These are phyloP conservation scores for Coccomyxa subellipsoidea DNA, from an alignment of 163 green algal species.

Conservation along the genomic window DNA sequence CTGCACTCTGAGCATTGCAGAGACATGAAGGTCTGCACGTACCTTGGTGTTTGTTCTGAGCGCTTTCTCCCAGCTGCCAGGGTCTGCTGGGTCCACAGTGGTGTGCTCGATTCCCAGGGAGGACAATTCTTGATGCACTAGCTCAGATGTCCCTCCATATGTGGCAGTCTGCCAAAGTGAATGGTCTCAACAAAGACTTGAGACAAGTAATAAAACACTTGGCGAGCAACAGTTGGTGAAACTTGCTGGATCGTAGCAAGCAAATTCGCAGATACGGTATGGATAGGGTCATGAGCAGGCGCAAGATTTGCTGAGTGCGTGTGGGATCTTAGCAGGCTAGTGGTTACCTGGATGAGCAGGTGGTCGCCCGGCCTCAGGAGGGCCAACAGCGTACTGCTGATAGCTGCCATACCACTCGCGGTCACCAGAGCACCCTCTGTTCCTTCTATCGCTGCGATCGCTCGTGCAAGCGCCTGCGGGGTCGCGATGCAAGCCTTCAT, in stretches of 20 bases:
- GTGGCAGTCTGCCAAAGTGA: conserved; percentile 8
- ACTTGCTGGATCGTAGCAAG: too few species aligned
- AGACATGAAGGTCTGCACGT: not conserved
- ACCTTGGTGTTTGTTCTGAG: conserved; percentile 46
- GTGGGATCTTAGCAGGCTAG: too few species aligned
- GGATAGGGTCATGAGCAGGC: too few species aligned
- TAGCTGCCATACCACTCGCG: conserved; percentile 45
- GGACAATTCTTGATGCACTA: conserved; percentile 24
- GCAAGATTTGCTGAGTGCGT: too few species aligned
- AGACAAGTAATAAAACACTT: too few species aligned
- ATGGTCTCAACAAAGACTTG: too few species aligned
- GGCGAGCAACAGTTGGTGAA: too few species aligned
- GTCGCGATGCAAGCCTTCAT: not conserved
- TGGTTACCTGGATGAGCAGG: conserved; percentile 39
- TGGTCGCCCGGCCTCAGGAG: conserved; percentile 48
- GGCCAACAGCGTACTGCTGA: conserved; percentile 37
- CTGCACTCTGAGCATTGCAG: too few species aligned
- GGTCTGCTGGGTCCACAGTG: conserved; percentile 19
- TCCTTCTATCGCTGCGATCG: conserved; percentile 37
- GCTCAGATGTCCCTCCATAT: conserved; percentile 33
- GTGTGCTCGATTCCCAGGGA: conserved; percentile 22
- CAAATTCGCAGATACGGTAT: too few species aligned
- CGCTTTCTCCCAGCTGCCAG: conserved; percentile 24
- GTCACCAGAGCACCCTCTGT: conserved; percentile 37
- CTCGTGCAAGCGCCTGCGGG: conserved; percentile 22